A percentile compares a stretch with the other conserved stretches of the same genome.
Evolutionary conservation across 805 yeast species (phyloP).

Genomic region (Myxozyma sirexii): DNA sequence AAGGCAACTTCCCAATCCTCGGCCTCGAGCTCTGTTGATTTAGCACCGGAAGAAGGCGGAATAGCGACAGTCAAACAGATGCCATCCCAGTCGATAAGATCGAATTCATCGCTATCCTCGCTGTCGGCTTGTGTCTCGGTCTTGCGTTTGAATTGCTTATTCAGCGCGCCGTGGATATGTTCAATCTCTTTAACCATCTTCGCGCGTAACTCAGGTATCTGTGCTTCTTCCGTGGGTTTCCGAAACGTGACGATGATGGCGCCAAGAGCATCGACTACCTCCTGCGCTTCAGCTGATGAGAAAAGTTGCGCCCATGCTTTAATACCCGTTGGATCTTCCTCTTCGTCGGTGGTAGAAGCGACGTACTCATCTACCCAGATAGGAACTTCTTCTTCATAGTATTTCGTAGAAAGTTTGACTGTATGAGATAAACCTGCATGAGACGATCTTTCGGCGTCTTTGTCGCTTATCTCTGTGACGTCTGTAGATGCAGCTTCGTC

Average conservation of each 20-base stretch:
- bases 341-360: slow-evolving; percentile 27
- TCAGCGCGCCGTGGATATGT: slow-evolving; percentile 21
- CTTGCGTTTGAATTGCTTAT: slow-evolving; percentile 7
- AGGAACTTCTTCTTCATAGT: slow-evolving; percentile 43
- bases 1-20: slow-evolving; percentile 31
- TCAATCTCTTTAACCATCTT: slow-evolving; percentile 23
- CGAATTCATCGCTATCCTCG: slow-evolving; percentile 29
- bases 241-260: slow-evolving; percentile 43
- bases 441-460: slow-evolving; percentile 10
- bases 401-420: slow-evolving; percentile 39
- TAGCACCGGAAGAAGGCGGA: background rate
- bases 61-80: slow-evolving; percentile 31
- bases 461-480: background rate
- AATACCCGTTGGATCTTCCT: slow-evolving; percentile 31
- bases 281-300: slow-evolving; percentile 42
- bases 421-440: slow-evolving; percentile 41
- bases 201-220: slow-evolving; percentile 19
- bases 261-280: slow-evolving; percentile 44
- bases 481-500: background rate
- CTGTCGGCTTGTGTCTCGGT: slow-evolving; percentile 29
- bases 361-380: slow-evolving; percentile 45
- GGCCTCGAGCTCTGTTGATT: slow-evolving; percentile 10
- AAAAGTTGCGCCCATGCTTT: slow-evolving; percentile 43
- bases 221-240: slow-evolving; percentile 14
- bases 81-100: slow-evolving; percentile 31